Evolutionary conservation across 1,139 yeast species (phyloP).

Genomic region (Chernovozyma sophiae-reginae): DNA sequence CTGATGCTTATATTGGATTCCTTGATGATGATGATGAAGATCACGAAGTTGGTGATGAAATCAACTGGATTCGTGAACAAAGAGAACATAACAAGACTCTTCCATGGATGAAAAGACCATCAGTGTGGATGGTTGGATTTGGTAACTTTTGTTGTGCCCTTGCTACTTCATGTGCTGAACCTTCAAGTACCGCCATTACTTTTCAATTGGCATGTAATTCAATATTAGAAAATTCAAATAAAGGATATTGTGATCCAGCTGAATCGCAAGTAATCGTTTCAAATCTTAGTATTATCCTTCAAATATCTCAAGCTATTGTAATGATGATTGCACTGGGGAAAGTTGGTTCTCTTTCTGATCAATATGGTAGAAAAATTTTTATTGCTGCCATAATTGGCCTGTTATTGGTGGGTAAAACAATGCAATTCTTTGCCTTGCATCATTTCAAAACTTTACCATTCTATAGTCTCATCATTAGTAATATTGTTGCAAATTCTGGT

Average conservation of each 20-base stretch:
- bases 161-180: constrained; percentile 28
- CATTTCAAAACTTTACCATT: constrained; percentile 27
- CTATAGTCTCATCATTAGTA: constrained; percentile 29
- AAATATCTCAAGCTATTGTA: constrained; percentile 23
- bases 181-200: constrained; percentile 30
- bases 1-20: constrained; percentile 5
- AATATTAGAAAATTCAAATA: constrained; percentile 10
- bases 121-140: constrained; percentile 27
- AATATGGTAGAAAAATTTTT: constrained; percentile 54
- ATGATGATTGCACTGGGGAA: constrained; percentile 41
- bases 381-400: constrained; percentile 30
- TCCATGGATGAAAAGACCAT: constrained; percentile 35
- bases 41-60: constrained; percentile 33
- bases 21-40: constrained; percentile 22
- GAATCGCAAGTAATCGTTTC: constrained; percentile 35
- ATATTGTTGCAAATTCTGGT: constrained; percentile 42
- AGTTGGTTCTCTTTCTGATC: constrained; percentile 61
- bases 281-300: constrained; percentile 29
- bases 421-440: constrained; percentile 28
- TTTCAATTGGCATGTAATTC: constrained; percentile 38
- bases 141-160: constrained; percentile 27
- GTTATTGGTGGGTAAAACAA: constrained; percentile 22
- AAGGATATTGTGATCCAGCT: constrained; percentile 24
- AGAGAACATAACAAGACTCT: constrained; percentile 24
- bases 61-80: constrained; percentile 37